Evolutionary conservation across 352 stramenopile genomes (phyloP).

Genomic region (Ophiocytium majus): DNA sequence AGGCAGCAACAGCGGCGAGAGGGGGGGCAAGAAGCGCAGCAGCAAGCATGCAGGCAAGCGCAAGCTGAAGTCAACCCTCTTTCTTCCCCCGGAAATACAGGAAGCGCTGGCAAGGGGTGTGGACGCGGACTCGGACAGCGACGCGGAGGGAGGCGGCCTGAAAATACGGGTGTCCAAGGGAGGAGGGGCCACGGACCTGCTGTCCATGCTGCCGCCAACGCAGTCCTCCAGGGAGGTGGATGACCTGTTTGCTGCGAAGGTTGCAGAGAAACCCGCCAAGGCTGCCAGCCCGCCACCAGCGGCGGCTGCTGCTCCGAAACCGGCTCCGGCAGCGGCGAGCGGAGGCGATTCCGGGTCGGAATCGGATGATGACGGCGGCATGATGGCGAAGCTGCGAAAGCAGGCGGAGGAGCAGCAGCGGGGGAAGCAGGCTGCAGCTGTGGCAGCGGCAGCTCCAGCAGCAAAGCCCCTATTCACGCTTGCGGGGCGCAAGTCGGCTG

Average conservation of each 20-base stretch:
- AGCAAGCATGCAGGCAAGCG: slow-evolving; percentile 20
- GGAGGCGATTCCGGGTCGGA: too few species aligned
- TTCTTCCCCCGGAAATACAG: slow-evolving; percentile 34
- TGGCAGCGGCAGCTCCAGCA: background rate
- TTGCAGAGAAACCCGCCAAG: too few species aligned
- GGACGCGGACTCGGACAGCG: background rate
- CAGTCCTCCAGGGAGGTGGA: background rate
- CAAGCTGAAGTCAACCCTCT: background rate
- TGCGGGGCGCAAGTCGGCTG: background rate
- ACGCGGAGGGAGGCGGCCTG: background rate
- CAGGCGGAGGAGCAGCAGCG: background rate
- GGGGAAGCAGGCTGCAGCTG: background rate
- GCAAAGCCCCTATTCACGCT: background rate
- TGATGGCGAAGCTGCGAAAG: background rate
- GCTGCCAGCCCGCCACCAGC: too few species aligned
- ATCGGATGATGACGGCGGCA: background rate
- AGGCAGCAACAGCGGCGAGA: too few species aligned
- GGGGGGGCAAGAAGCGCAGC: background rate
- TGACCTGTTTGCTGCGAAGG: slow-evolving; percentile 11
- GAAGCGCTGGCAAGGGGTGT: slow-evolving; percentile 25
- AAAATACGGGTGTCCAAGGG: background rate
- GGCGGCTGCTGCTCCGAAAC: too few species aligned
- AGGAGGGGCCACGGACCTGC: slow-evolving; percentile 2
- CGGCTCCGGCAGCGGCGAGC: too few species aligned
- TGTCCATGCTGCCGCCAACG: slow-evolving; percentile 27